Conservation (phyloP, 139 green algal genomes). For the Monoraphidium neglectum region DNA sequence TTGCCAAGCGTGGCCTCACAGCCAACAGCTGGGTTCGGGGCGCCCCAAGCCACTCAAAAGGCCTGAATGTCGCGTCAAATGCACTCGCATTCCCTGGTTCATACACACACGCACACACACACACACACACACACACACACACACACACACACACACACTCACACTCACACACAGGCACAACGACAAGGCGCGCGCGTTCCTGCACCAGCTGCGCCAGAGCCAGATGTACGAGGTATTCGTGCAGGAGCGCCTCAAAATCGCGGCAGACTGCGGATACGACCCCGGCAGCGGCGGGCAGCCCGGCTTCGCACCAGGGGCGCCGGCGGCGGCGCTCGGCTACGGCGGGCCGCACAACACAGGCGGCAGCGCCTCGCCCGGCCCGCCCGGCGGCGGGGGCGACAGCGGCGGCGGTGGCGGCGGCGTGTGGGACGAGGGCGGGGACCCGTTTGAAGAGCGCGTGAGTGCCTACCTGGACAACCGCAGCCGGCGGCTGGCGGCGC, state of each 20-base stretch:
- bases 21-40: neutral
- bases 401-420: too few species aligned
- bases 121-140: neutral
- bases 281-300: neutral
- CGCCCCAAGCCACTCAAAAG: neutral
- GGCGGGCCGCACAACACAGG: constrained; percentile 11
- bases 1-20: too few species aligned
- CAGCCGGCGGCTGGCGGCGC: constrained; percentile 10
- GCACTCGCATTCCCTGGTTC: too few species aligned
- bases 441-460: constrained; percentile 29
- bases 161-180: constrained; percentile 49
- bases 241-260: constrained; percentile 61
- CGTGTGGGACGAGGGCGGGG: neutral
- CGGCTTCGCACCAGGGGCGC: neutral
- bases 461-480: constrained; percentile 31
- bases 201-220: constrained; percentile 64
- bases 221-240: constrained; percentile 84
- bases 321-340: neutral
- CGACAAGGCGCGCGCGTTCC: constrained; percentile 49
- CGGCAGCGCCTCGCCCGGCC: neutral
- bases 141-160: neutral
- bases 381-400: too few species aligned
- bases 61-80: neutral
- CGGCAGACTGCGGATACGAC: constrained; percentile 12
- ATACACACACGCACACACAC: neutral